phyloP scores from a whole-genome alignment of 129 eudicot genomes.

The Flaveria sonorensis region DNA sequence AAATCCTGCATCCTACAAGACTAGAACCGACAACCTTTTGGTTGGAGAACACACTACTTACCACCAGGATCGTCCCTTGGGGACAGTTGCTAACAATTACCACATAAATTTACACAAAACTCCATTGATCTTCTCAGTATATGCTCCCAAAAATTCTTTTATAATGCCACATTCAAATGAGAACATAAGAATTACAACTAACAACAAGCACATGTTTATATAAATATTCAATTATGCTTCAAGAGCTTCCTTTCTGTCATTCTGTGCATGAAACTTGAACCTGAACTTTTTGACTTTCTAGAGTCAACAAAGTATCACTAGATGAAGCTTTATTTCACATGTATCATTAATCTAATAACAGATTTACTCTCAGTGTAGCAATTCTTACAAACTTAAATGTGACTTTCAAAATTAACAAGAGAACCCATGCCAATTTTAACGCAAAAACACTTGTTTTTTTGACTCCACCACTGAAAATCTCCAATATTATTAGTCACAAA shows the following conservation, averaged over 20 bases:
- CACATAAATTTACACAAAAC: background rate
- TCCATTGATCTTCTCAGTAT: background rate
- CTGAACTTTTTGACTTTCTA: constrained; percentile 22
- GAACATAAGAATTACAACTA: constrained; percentile 8
- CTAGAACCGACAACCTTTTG: too few relatives aligned
- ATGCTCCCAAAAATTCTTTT: background rate
- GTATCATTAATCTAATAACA: background rate
- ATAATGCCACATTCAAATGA: constrained; percentile 10
- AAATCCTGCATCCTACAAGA: too few relatives aligned
- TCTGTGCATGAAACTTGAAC: constrained; percentile 12
- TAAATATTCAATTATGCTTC: background rate
- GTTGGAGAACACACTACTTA: too few relatives aligned
- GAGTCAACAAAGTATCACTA: constrained; percentile 7
- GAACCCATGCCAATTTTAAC: constrained; percentile 5
- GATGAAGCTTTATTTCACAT: constrained; percentile 4
- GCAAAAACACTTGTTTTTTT: constrained; percentile 2
- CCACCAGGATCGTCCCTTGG: too few relatives aligned
- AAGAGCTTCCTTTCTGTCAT: constrained; percentile 17
- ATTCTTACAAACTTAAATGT: background rate
- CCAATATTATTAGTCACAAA: background rate
- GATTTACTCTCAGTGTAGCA: background rate
- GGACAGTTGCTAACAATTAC: too few relatives aligned
- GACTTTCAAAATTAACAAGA: background rate
- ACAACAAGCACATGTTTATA: background rate
- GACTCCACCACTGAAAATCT: background rate